Base-by-base conservation (phyloP, 2,329 filamentous ascomycete species). In the Metarhizium brunneum region DNA sequence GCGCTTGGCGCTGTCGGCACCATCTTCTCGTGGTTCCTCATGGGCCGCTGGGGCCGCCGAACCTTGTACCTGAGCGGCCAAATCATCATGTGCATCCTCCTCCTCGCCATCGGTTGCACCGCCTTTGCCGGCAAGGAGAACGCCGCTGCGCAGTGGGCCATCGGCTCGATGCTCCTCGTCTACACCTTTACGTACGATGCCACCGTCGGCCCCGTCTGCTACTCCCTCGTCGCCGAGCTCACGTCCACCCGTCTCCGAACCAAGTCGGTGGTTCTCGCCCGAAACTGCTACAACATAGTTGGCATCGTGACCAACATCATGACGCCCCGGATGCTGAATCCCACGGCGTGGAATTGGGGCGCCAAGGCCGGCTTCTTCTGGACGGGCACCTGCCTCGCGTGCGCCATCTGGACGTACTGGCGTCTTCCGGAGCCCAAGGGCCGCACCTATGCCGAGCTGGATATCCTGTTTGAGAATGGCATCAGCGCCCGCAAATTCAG, bases 151-250 rank as follows among this genome's bases (percentile, higher is more conserved):
- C 74, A 77, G 13, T 77, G 73, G 69, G 73, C 71, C 0, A 76
- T 76, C 1, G 80, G 77, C 2, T 70, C 73, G 2, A 65, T 82
- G 54, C 67, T 72, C 2, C 60, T 72, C 25, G 65, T 74, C 57
- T 77, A 76, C 65, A 75, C 73, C 20, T 71, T 76, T 35, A 69
- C 73, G 51, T 73, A 73, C 54, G 65, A 73, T 57, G 63, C 63
- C 43, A 72, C 71, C 5, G 67, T 73, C 30, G 71, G 71, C 0
- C 71, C 59, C 42, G 89, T 95, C 30, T 91, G 88, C 72, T 96
- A 94, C 72, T 92, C 89, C 0, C 79, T 95, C 38, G 90, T 95
- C 4, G 82, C 76, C 1, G 76, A 78, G 62, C 58, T 77, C 3
- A 69, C 71, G 0, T 75, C 73, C 0, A 76, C 74, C 4, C 74